These are phyloP conservation scores for Colletotrichum tanaceti DNA, from an alignment of 2,329 filamentous ascomycete species.

Conservation along the genomic window DNA sequence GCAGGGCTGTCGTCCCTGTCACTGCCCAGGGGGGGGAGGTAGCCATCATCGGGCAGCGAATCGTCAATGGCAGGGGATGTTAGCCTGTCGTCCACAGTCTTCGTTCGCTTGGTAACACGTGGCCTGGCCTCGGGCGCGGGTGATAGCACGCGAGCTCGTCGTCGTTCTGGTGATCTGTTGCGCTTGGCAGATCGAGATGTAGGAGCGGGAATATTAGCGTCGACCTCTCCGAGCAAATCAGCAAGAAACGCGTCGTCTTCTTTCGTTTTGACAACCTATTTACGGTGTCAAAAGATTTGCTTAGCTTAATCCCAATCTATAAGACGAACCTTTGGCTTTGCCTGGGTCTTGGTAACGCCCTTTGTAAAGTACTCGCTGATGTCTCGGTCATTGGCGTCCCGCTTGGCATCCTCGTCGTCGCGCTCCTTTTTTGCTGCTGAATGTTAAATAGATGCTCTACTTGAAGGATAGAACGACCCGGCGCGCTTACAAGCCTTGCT, in stretches of 20 bases:
- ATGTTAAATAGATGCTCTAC: slow-evolving; percentile 25
- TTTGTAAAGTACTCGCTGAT: slow-evolving; percentile 96
- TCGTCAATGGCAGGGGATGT: slow-evolving; percentile 65
- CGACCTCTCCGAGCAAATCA: slow-evolving; percentile 86
- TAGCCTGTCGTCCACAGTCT: slow-evolving; percentile 62
- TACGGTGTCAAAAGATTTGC: neutral
- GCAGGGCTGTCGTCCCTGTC: slow-evolving; percentile 69
- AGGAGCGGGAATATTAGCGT: slow-evolving; percentile 73
- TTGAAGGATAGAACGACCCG: neutral
- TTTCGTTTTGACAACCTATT: slow-evolving; percentile 79
- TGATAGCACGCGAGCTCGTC: slow-evolving; percentile 83
- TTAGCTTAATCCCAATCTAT: neutral
- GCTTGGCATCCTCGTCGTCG: slow-evolving; percentile 86
- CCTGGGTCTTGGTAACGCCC: slow-evolving; percentile 71
- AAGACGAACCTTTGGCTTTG: slow-evolving; percentile 81
- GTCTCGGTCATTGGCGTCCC: slow-evolving; percentile 87
- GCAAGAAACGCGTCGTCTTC: slow-evolving; percentile 91
- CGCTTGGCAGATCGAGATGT: slow-evolving; percentile 69
- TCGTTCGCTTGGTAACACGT: slow-evolving; percentile 67
- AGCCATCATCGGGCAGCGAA: slow-evolving; percentile 64
- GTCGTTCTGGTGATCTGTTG: slow-evolving; percentile 79
- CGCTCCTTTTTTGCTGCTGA: slow-evolving; percentile 82
- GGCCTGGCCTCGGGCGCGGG: slow-evolving; percentile 70
- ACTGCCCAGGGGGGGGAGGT: slow-evolving; percentile 57
- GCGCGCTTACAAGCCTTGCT: slow-evolving; percentile 61